Percentiles rank a stretch among this genome's conserved stretches.
Conservation (phyloP, 768 basidiomycete species). For the Stropharia rugosoannulata region DNA sequence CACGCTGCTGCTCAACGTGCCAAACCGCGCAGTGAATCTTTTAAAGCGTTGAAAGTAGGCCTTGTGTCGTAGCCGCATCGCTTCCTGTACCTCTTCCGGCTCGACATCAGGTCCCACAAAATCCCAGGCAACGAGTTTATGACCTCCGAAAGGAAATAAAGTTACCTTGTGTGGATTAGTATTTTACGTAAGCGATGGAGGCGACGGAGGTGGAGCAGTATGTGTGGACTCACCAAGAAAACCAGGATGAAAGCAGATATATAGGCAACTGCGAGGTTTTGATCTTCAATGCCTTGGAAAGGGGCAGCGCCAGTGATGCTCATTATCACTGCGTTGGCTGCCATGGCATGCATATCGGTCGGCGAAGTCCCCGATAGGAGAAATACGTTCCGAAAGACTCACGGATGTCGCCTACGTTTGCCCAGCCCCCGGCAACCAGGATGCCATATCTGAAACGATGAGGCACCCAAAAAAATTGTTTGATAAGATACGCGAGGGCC, state of each 20-base stretch:
- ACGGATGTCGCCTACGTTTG: constrained; percentile 74
- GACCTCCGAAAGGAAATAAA: constrained; percentile 63
- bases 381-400: constrained; percentile 21
- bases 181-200: background rate
- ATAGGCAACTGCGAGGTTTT: constrained; percentile 65
- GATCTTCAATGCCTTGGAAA: constrained; percentile 57
- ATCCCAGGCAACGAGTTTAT: constrained; percentile 56
- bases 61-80: constrained; percentile 36
- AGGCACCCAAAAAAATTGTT: constrained; percentile 73
- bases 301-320: constrained; percentile 61
- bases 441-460: constrained; percentile 74
- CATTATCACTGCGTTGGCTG: constrained; percentile 67
- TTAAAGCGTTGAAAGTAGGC: constrained; percentile 8
- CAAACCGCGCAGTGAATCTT: background rate
- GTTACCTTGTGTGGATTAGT: constrained; percentile 43
- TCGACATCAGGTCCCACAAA: constrained; percentile 64
- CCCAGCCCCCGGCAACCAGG: constrained; percentile 67
- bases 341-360: background rate
- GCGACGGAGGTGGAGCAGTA: too few species aligned
- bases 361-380: background rate
- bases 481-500: constrained; percentile 50
- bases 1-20: background rate
- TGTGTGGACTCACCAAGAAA: constrained; percentile 43
- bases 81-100: constrained; percentile 51
- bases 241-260: constrained; percentile 61